Evolutionary conservation across 116 monocot species (phyloP), one percentile per base, ranked within the genome.

Genomic region (Iris pallida): DNA sequence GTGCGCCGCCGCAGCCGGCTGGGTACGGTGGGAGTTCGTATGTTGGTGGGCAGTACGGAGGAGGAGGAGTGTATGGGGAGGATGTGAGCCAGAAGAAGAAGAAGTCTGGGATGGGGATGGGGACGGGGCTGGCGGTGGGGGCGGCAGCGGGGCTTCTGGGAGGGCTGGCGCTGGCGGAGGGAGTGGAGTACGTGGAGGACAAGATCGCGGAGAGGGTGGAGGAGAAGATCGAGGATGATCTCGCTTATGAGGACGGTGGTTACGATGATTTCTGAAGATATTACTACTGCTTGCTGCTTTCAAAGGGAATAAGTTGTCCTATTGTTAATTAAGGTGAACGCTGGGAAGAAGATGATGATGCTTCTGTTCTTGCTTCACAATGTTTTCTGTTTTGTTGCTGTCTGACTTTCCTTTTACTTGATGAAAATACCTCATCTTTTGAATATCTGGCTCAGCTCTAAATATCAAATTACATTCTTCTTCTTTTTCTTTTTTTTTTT

Each of bases 81-180:
- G n/a, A 57, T 12, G 67, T 53, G 3, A 30, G 47, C 53, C 67
- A 43, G 45, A 73, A 74, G 72, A 61, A 88, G 85, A 94, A 87
- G 70, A 82, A 89, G 68, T 78, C 80, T 8, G 85, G 85, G 88
- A 79, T 90, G 45, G 94, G 92, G 71, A 80, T 90, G 94, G 94
- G 94, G 47, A 85, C 94, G 41, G 94, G 94, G 41, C 68, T 94
- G 53, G 94, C 90, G 19, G 80, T 94, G 10, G 94, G 94, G 4
- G 94, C 94, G 47, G 94, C 76, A 8, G 94, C 83, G 16, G 94
- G 94, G 6, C 20, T 94, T 12, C 57, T 94, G 0, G 94, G 94
- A 6, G 94, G 94, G 12, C 43, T 94, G 68, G 94, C 90, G 45
- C 59, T 94, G 63, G 88, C 77, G 42, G 94, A 85, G 71, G 90